Conservation (phyloP, 352 stramenopile species). For the Phytophthora palmivora region DNA sequence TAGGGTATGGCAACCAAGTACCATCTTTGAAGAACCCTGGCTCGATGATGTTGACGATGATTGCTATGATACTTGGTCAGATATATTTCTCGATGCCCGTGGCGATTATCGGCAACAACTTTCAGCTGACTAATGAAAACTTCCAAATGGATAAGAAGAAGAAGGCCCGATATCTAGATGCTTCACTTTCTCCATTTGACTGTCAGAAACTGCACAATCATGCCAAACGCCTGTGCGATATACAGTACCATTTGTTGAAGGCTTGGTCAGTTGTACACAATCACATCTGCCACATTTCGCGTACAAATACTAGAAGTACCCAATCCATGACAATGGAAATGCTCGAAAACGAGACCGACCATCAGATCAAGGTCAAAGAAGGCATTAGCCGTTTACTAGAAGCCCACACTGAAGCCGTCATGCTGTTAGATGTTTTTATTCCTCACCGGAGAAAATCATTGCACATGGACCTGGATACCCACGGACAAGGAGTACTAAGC, state of each 20-base stretch:
- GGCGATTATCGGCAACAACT: constrained; percentile 82
- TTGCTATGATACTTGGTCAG: constrained; percentile 79
- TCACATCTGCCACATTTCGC: constrained; percentile 47
- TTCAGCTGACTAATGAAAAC: constrained; percentile 64
- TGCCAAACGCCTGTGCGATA: constrained; percentile 61
- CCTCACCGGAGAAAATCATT: constrained; percentile 51
- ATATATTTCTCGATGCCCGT: constrained; percentile 87
- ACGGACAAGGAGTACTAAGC: constrained; percentile 43
- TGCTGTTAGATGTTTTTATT: constrained; percentile 56
- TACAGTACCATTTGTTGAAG: constrained; percentile 65
- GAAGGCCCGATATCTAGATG: constrained; percentile 55
- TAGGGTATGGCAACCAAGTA: constrained; percentile 78
- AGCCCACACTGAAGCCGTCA: constrained; percentile 45
- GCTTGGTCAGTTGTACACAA: constrained; percentile 56
- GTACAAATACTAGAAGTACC: constrained; percentile 21
- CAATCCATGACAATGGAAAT: constrained; percentile 32
- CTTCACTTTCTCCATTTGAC: constrained; percentile 64
- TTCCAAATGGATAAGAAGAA: constrained; percentile 66
- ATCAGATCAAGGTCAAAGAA: constrained; percentile 57
- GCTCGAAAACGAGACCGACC: constrained; percentile 40
- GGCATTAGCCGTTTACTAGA: constrained; percentile 45
- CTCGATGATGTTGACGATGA: constrained; percentile 54
- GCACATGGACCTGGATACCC: neutral
- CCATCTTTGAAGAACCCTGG: constrained; percentile 62
- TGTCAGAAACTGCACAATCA: constrained; percentile 49